Base-by-base conservation (phyloP, 257 asterid species). In the Nicotiana noctiflora region DNA sequence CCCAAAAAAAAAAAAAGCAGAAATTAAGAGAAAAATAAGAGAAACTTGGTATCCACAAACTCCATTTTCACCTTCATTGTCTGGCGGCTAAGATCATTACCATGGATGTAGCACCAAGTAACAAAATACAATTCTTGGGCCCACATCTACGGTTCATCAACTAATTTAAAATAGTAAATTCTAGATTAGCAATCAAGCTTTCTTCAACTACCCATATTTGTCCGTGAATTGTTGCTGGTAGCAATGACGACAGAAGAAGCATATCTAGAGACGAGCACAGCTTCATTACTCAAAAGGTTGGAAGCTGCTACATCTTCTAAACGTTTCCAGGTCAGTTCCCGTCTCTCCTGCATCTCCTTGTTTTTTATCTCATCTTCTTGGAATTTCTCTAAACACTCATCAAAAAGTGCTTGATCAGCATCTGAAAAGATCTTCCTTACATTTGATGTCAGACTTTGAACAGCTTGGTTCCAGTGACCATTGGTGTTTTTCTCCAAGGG, bases 391-490 rank as follows among this genome's bases (percentile, higher is more conserved):
- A 84, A 40, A 84, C 93, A 89, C 90, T 88, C 90, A 0, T 88
- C 91, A 40, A 88, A 89, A 32, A 85, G 83, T 14, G 80, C 68
- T 70, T 79, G 88, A 82, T 91, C 95, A 44, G 89, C 87, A 68
- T 91, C 95, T 55, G 82, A 55, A 84, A 91, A 91, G 55, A 87
- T 74, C 86, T 86, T 91, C 62, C 93, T 88, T 37, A 89, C 93
- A 37, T 88, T 88, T 57, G 86, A 49, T 0, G 93, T 87, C 76
- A 91, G 80, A 61, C 88, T 86, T 81, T 88, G 90, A 77, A 91
- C 91, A 27, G 91, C 93, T 74, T 83, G 90, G 88, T 91, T 87
- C 95, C 95, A 91, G 81, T 91, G 95, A 63, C 82, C 49, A 18
- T 27, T 82, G 31, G 81, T 82, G 76, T 86, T 91, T 79, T 56